A percentile compares a stretch with the other conserved stretches of the same genome.
Conservation (phyloP, 176 grass and related monocot genomes). For the Puccinellia tenuiflora region DNA sequence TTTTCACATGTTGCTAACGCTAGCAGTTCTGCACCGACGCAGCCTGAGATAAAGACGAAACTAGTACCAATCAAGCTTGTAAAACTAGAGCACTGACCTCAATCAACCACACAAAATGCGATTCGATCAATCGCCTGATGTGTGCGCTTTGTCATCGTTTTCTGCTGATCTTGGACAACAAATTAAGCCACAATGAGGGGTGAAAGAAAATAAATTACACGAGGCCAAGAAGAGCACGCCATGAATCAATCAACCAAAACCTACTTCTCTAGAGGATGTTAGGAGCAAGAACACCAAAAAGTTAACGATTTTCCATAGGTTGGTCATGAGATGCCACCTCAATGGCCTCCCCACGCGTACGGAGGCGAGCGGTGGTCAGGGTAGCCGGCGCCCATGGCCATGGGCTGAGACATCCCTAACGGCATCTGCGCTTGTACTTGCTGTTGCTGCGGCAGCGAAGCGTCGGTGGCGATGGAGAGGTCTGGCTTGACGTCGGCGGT, state of each 20-base stretch:
- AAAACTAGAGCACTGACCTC: conserved; percentile 33
- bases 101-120: background rate
- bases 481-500: conserved; percentile 41
- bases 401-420: background rate
- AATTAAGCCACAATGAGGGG: conserved; percentile 18
- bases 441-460: conserved; percentile 13
- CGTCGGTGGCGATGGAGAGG: conserved; percentile 3
- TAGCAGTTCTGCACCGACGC: background rate
- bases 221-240: conserved; percentile 20
- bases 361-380: conserved; percentile 33
- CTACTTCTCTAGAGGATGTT: conserved; percentile 42
- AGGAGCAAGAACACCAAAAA: conserved; percentile 35
- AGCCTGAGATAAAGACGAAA: background rate
- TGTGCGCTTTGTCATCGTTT: background rate
- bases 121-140: background rate
- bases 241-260: conserved; percentile 20
- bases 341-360: conserved; percentile 44
- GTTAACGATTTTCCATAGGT: background rate
- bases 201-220: conserved; percentile 31
- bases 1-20: background rate
- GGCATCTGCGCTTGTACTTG: conserved; percentile 14
- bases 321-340: conserved; percentile 4
- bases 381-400: conserved; percentile 17
- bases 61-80: background rate
- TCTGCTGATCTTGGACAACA: conserved; percentile 5